These are phyloP conservation scores for Hypoxylon sp. DNA, from an alignment of 2,329 filamentous ascomycete genomes.

Conservation along the genomic window DNA sequence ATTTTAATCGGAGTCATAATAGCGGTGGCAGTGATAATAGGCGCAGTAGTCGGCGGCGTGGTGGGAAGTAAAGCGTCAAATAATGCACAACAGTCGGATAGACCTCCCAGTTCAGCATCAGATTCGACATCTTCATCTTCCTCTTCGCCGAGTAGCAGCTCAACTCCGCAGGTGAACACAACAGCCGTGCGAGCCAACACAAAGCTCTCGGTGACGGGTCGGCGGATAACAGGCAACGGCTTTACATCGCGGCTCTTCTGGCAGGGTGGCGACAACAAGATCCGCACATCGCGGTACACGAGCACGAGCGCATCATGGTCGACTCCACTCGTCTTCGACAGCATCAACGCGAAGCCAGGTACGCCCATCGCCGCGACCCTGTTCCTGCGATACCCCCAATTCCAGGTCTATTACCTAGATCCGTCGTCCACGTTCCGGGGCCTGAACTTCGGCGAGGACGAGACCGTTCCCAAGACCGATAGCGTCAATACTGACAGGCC, in stretches of 20 bases:
- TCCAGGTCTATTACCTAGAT: slow-evolving; percentile 41
- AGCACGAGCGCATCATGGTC: slow-evolving; percentile 34
- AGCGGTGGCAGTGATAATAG: slow-evolving; percentile 22
- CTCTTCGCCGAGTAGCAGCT: background rate
- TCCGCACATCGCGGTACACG: slow-evolving; percentile 40
- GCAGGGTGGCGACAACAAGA: slow-evolving; percentile 43
- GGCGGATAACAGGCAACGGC: slow-evolving; percentile 35
- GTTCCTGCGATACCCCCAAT: slow-evolving; percentile 36
- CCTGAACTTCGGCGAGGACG: slow-evolving; percentile 40
- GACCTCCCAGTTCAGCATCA: background rate
- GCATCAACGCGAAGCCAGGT: slow-evolving; percentile 32
- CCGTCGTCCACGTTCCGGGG: slow-evolving; percentile 35
- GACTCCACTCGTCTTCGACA: slow-evolving; percentile 32
- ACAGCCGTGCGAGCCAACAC: slow-evolving; percentile 31
- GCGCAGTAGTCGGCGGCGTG: slow-evolving; percentile 33
- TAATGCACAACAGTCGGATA: slow-evolving; percentile 4
- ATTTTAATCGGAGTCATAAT: slow-evolving; percentile 29
- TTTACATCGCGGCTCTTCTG: slow-evolving; percentile 45
- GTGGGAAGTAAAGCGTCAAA: slow-evolving; percentile 24
- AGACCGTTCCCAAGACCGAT: slow-evolving; percentile 37
- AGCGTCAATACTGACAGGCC: slow-evolving; percentile 31
- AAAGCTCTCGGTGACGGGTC: slow-evolving; percentile 38
- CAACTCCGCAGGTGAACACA: slow-evolving; percentile 22
- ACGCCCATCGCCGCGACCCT: slow-evolving; percentile 39
- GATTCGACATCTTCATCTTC: slow-evolving; percentile 13